These are phyloP conservation scores for Cantharellus anzutake DNA, from an alignment of 768 basidiomycete genomes.

Conservation along the genomic window DNA sequence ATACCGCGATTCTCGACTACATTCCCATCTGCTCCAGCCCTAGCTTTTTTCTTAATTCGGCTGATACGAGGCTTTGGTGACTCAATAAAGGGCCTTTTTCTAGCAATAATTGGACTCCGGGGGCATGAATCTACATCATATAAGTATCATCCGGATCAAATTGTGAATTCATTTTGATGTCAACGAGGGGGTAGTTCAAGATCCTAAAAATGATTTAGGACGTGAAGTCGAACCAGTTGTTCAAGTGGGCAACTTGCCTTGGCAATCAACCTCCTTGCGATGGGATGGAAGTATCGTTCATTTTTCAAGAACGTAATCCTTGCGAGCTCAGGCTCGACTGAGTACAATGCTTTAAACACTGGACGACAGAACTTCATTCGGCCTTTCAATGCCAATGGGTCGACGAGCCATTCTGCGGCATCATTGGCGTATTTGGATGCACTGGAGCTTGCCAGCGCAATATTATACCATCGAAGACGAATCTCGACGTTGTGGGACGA, in stretches of 20 bases:
- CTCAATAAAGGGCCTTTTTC: no score
- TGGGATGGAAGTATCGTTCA: constrained; percentile 50
- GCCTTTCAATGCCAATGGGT: constrained; percentile 43
- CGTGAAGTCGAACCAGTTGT: no score
- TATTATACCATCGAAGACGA: constrained; percentile 55
- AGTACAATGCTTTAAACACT: constrained; percentile 33
- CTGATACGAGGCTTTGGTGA: no score
- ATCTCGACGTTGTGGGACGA: constrained; percentile 57
- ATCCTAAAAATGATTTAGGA: neutral
- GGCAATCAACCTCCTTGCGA: constrained; percentile 54
- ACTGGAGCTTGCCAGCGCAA: constrained; percentile 35
- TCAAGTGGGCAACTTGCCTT: constrained; percentile 27
- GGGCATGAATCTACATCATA: no score
- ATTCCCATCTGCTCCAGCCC: no score
- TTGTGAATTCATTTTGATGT: neutral
- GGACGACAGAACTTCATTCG: constrained; percentile 77
- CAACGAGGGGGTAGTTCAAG: neutral
- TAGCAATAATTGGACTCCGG: no score
- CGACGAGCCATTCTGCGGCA: constrained; percentile 52
- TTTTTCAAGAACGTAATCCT: constrained; percentile 26
- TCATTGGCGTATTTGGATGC: constrained; percentile 32
- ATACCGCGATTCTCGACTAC: no score
- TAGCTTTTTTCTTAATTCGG: no score
- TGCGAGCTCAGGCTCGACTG: constrained; percentile 36
- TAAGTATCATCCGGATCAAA: no score